Conservation (phyloP, 768 basidiomycete genomes). For the Termitomyces sp. region DNA sequence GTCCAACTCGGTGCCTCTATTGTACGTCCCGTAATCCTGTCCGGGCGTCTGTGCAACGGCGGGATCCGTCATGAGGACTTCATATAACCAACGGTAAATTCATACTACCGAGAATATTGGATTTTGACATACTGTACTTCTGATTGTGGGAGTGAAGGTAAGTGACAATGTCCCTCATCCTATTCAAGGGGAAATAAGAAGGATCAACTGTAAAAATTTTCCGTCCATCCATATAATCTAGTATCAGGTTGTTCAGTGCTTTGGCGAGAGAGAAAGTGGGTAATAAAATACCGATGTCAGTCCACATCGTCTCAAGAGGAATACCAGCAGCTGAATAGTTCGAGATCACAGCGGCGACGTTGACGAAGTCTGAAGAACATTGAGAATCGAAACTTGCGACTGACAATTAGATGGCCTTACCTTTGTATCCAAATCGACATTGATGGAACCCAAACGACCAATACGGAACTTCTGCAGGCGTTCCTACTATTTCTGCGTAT, state of each 20-base stretch:
- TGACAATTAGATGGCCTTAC: conserved; percentile 25
- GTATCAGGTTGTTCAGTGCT: not conserved
- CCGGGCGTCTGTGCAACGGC: conserved; percentile 51
- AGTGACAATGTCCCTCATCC: conserved; percentile 61
- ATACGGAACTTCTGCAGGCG: conserved; percentile 67
- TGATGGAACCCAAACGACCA: conserved; percentile 74
- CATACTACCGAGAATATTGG: not conserved
- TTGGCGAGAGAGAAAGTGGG: not conserved
- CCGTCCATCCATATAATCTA: conserved; percentile 68
- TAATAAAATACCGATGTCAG: conserved; percentile 50
- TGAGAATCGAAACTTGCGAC: not conserved
- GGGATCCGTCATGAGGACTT: conserved; percentile 72
- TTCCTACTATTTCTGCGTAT: conserved; percentile 62
- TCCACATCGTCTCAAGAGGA: conserved; percentile 77
- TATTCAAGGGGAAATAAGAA: conserved; percentile 54
- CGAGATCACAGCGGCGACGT: conserved; percentile 55
- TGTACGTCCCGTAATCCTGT: conserved; percentile 44
- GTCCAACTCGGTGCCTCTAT: conserved; percentile 45
- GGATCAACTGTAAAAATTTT: conserved; percentile 66
- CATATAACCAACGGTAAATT: not conserved
- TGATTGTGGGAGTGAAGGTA: conserved; percentile 58
- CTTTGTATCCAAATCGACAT: conserved; percentile 63
- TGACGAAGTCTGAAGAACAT: conserved; percentile 43
- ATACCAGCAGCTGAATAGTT: conserved; percentile 58
- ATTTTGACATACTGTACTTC: conserved; percentile 37